phyloP scores from a whole-genome alignment of 306 rosid genomes.

The Rosa rugosa region DNA sequence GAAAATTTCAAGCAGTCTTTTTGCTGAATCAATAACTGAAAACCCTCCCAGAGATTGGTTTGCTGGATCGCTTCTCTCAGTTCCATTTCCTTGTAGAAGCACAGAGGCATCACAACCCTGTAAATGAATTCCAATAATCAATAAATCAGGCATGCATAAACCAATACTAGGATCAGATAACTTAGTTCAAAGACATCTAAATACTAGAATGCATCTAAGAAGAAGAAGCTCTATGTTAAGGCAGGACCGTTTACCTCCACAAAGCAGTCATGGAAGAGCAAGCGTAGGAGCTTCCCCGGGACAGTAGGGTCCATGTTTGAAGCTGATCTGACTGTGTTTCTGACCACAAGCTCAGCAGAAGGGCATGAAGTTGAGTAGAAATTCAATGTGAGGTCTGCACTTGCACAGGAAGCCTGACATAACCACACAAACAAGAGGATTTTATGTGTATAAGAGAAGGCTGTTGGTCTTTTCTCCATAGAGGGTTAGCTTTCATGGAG shows the following conservation, averaged over 20 bases:
- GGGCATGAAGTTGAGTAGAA: slow-evolving; percentile 81
- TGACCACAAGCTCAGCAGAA: slow-evolving; percentile 62
- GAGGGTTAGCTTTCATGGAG: background rate
- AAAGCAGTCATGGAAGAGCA: slow-evolving; percentile 90
- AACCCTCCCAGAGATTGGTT: slow-evolving; percentile 80
- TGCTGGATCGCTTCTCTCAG: slow-evolving; percentile 80
- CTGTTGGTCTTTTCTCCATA: slow-evolving; percentile 47
- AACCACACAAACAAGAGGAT: slow-evolving; percentile 24
- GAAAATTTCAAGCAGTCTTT: slow-evolving; percentile 57
- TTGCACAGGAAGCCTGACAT: slow-evolving; percentile 33
- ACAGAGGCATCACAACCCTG: slow-evolving; percentile 95
- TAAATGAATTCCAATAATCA: background rate
- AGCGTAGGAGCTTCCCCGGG: slow-evolving; percentile 91
- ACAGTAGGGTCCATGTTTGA: slow-evolving; percentile 65
- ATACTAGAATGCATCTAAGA: background rate
- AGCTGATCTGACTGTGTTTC: slow-evolving; percentile 61
- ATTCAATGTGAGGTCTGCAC: slow-evolving; percentile 55
- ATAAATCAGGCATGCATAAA: background rate
- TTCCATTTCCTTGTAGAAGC: slow-evolving; percentile 69
- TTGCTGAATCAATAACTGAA: slow-evolving; percentile 72
- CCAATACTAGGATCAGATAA: background rate
- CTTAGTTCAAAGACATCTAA: background rate
- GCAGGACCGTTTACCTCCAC: slow-evolving; percentile 61
- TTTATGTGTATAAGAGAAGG: slow-evolving; percentile 3
- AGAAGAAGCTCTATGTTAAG: background rate